phyloP scores from a whole-genome alignment of 2,329 filamentous ascomycete genomes.

The Neofusicoccum sp. region DNA sequence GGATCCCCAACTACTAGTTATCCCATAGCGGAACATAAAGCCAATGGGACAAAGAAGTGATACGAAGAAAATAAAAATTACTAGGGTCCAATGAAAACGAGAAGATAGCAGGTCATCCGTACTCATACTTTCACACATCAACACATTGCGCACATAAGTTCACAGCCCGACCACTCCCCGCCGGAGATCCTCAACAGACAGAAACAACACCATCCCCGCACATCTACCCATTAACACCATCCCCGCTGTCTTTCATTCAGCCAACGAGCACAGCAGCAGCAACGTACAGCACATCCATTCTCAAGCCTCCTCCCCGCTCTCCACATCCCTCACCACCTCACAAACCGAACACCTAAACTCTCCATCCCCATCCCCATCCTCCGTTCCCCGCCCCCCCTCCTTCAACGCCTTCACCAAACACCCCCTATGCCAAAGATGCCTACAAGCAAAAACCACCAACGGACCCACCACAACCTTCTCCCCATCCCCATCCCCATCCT shows the following conservation, averaged over 20 bases:
- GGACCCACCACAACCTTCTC: constrained; percentile 33
- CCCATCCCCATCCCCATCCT: constrained; percentile 45
- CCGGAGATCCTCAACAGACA: neutral
- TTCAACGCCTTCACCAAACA: constrained; percentile 28
- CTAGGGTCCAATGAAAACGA: neutral
- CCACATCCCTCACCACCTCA: neutral
- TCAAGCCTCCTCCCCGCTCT: neutral
- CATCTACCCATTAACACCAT: neutral
- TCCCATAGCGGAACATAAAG: too few relatives aligned
- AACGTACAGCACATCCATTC: neutral
- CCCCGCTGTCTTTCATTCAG: neutral
- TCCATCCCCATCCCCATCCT: neutral
- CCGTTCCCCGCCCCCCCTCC: neutral
- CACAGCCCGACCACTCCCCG: neutral
- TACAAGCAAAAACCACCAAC: constrained; percentile 40
- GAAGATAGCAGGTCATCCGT: neutral
- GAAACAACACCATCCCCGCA: neutral
- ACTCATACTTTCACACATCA: neutral
- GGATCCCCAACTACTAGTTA: too few relatives aligned
- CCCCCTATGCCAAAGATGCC: constrained; percentile 39
- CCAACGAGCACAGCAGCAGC: neutral
- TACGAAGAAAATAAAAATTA: neutral
- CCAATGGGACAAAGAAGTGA: neutral
- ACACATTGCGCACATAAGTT: neutral
- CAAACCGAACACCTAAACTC: constrained; percentile 15